These are phyloP conservation scores for Mycocentrospora acerina DNA, from an alignment of 2,329 filamentous ascomycete species.

Conservation along the genomic window DNA sequence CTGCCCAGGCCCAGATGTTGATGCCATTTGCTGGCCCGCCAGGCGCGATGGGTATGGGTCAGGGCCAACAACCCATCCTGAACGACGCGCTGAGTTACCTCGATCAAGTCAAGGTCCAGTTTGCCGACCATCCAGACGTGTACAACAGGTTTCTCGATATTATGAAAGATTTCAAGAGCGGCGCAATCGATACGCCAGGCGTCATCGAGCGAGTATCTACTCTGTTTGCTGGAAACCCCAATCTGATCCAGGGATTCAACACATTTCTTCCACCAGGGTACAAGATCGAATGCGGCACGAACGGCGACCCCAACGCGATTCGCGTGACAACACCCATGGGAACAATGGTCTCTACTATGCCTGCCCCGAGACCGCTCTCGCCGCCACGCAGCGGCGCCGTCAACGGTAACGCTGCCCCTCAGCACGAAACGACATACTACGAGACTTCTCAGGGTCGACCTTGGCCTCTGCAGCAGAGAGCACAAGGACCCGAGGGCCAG, in stretches of 20 bases:
- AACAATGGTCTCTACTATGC: slow-evolving; percentile 91
- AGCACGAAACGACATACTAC: slow-evolving; percentile 43
- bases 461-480: slow-evolving; percentile 42
- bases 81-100: slow-evolving; percentile 91
- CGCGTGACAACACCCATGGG: slow-evolving; percentile 96
- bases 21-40: slow-evolving; percentile 49
- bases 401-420: slow-evolving; percentile 57
- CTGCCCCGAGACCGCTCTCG: slow-evolving; percentile 50
- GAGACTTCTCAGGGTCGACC: slow-evolving; percentile 38
- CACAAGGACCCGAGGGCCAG: slow-evolving; percentile 34
- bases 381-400: slow-evolving; percentile 50
- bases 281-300: slow-evolving; percentile 91
- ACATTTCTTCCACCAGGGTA: slow-evolving; percentile 96
- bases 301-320: slow-evolving; percentile 93
- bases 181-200: slow-evolving; percentile 96
- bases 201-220: slow-evolving; percentile 96
- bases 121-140: slow-evolving; percentile 93
- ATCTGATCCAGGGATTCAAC: slow-evolving; percentile 95
- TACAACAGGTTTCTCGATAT: slow-evolving; percentile 97
- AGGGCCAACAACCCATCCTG: slow-evolving; percentile 82
- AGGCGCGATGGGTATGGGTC: slow-evolving; percentile 62
- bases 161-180: slow-evolving; percentile 99
- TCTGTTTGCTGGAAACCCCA: slow-evolving; percentile 92
- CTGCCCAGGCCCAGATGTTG: slow-evolving; percentile 55
- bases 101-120: slow-evolving; percentile 97